Conservation (phyloP, 108 stramenopile genomes). For the Phaeodactylum tricornutum region DNA sequence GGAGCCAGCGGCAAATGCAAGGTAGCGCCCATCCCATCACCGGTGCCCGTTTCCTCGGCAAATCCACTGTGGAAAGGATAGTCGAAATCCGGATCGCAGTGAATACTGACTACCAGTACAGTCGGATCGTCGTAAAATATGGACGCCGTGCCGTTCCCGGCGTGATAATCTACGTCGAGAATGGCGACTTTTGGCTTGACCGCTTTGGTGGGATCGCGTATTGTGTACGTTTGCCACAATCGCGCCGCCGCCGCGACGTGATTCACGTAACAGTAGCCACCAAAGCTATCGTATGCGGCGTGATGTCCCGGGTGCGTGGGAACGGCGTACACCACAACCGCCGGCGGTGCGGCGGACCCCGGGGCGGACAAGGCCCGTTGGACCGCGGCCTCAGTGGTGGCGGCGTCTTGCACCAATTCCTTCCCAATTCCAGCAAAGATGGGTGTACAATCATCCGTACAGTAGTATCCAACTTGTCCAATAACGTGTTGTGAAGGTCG, state of each 20-base stretch:
- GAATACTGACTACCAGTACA: slow-evolving; percentile 57
- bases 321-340: slow-evolving; percentile 44
- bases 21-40: slow-evolving; percentile 34
- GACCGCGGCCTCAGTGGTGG: slow-evolving; percentile 32
- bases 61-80: slow-evolving; percentile 80
- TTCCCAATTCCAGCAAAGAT: slow-evolving; percentile 32
- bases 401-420: slow-evolving; percentile 53
- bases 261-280: slow-evolving; percentile 80
- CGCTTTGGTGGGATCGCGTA: slow-evolving; percentile 2
- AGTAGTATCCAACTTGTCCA: slow-evolving; percentile 71
- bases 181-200: slow-evolving; percentile 25
- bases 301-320: slow-evolving; percentile 82
- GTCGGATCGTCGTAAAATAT: slow-evolving; percentile 58
- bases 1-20: slow-evolving; percentile 57
- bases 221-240: slow-evolving; percentile 9
- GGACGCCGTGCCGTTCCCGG: slow-evolving; percentile 69
- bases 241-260: slow-evolving; percentile 40
- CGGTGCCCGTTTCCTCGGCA: slow-evolving; percentile 59
- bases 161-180: slow-evolving; percentile 62
- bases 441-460: slow-evolving; percentile 61
- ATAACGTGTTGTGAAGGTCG: slow-evolving; percentile 54
- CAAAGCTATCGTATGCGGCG: slow-evolving; percentile 56
- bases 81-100: slow-evolving; percentile 69
- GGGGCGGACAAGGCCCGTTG: slow-evolving; percentile 13
- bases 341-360: too few relatives aligned